phyloP scores from a whole-genome alignment of 352 stramenopile species.

The Pythium sp. region DNA sequence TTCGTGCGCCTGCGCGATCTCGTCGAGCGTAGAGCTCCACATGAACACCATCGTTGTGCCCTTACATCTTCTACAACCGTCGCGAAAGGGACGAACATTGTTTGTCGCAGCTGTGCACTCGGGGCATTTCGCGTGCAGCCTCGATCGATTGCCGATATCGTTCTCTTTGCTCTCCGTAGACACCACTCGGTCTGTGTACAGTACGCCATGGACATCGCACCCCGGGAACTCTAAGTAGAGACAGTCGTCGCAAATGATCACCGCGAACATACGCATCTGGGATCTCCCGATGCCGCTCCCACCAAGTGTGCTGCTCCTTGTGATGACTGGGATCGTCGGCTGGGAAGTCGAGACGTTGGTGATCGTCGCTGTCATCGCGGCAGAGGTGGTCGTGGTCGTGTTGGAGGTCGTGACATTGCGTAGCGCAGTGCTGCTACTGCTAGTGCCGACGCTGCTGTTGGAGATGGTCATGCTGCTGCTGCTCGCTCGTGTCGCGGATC shows the following conservation, averaged over 20 bases:
- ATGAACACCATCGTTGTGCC: conserved; percentile 61
- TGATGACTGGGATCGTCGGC: background rate
- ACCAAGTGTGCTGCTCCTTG: background rate
- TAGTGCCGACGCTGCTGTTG: conserved; percentile 30
- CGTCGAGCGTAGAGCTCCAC: conserved; percentile 65
- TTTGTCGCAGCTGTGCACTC: conserved; percentile 78
- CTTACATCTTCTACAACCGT: conserved; percentile 84
- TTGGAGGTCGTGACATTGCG: conserved; percentile 4
- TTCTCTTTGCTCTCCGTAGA: conserved; percentile 11
- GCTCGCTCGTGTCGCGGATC: background rate
- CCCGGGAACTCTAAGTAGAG: conserved; percentile 88
- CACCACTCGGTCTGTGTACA: conserved; percentile 72
- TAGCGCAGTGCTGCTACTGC: conserved; percentile 4
- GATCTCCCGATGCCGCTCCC: background rate
- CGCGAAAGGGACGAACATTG: conserved; percentile 80
- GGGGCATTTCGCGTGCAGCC: conserved; percentile 76
- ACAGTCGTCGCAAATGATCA: conserved; percentile 79
- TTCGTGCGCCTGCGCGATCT: conserved; percentile 65
- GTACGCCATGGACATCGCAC: conserved; percentile 79
- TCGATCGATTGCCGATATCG: background rate
- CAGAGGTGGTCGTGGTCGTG: conserved; percentile 8
- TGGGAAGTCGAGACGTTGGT: background rate
- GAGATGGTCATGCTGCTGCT: conserved; percentile 41
- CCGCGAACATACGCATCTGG: conserved; percentile 64
- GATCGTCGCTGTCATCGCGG: background rate